Base-by-base conservation (phyloP, 2,329 filamentous ascomycete species). In the Aspergillus nomiae region DNA sequence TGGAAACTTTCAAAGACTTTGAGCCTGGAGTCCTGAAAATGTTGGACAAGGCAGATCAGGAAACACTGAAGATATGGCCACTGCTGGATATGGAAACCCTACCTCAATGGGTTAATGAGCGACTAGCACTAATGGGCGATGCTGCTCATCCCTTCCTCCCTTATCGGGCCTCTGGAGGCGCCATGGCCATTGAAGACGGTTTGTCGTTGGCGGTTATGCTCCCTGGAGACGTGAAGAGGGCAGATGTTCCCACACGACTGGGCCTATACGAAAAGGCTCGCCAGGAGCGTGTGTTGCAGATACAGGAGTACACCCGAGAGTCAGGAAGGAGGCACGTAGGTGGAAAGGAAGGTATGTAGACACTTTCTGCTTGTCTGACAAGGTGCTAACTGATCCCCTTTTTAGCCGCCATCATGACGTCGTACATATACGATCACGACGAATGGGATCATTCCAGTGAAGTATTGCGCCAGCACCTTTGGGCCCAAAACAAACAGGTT, bases 81-180 rank as follows among this genome's bases (percentile, higher is more conserved):
- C 73, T 90, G 1, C 71, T 88, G 4, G 89, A 91, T 65, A 89
- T 90, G 85, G 82, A 85, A 4, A 76, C 81, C 1, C 73, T 91
- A 19, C 81, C 83, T 0, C 80, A 76, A 0, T 91, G 87, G 84
- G 77, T 80, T 0, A 81, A 84, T 2, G 84, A 76, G 0, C 81
- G 79, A 6, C 71, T 90, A 21, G 87, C 82, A 1, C 73, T 90
- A 0, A 73, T 91, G 0, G 89, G 89, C 0, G 89, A 91, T 70
- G 87, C 89, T 0, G 89, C 87, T 0, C 89, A 92, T 71, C 88
- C 89, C 0, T 90, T 91, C 69, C 77, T 88, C 0, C 89, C 88
- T 16, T 84, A 87, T 64, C 86, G 87, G 74, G 87, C 84, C 0
- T 87, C 89, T 70, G 89, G 88, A 2, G 89, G 84, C 10, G 87